Evolutionary conservation across 2,329 filamentous ascomycete genomes (phyloP).

Genomic region (Metarhizium rileyi): DNA sequence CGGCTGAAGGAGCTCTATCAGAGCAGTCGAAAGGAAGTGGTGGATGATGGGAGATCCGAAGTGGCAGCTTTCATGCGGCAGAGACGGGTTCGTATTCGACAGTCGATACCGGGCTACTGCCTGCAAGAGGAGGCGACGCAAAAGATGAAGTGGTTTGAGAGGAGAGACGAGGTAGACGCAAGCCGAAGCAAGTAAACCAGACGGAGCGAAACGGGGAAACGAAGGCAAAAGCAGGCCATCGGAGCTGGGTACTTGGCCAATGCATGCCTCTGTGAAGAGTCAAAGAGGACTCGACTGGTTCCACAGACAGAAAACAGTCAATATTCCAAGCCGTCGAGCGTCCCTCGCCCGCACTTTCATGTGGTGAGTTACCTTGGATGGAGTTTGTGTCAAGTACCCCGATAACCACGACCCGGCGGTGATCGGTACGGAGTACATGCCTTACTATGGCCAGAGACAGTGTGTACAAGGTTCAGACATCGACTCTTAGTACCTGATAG

Average conservation of each 20-base stretch:
- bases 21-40: neutral
- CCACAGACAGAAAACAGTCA: constrained; percentile 3
- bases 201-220: constrained; percentile 1
- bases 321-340: neutral
- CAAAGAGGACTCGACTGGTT: constrained; percentile 3
- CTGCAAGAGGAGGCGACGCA: neutral
- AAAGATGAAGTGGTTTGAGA: neutral
- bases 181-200: neutral
- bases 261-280: neutral
- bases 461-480: neutral
- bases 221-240: neutral
- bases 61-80: neutral
- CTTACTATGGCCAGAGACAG: neutral
- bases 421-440: neutral
- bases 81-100: neutral
- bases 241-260: neutral
- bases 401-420: neutral
- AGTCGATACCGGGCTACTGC: neutral
- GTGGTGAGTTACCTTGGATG: neutral
- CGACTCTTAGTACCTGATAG: neutral
- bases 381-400: neutral
- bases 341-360: neutral
- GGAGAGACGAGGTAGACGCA: neutral
- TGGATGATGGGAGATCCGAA: neutral
- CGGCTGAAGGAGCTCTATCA: neutral